Percentiles rank a stretch among this genome's conserved stretches.
phyloP scores from a whole-genome alignment of 495 filamentous ascomycete genomes.

The Trichoderma asperelloides region DNA sequence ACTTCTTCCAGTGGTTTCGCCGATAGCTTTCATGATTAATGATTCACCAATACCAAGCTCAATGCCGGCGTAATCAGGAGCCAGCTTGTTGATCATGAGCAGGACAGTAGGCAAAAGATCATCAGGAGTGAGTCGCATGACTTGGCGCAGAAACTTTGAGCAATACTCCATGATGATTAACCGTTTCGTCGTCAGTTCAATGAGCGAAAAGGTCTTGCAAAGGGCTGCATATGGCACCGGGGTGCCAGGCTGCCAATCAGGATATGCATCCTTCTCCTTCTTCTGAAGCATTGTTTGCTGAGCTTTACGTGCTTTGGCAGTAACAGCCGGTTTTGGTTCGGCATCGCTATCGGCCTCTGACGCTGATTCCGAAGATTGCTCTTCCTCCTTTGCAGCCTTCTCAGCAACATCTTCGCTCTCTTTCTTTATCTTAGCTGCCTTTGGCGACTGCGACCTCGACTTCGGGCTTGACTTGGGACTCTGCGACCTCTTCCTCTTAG shows the following conservation, averaged over 20 bases:
- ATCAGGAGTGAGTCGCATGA: constrained; percentile 78
- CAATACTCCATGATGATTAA: constrained; percentile 80
- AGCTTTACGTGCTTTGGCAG: constrained; percentile 69
- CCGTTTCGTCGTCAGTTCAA: constrained; percentile 89
- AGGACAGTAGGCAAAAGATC: constrained; percentile 82
- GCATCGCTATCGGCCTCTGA: constrained; percentile 52
- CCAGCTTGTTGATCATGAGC: constrained; percentile 96
- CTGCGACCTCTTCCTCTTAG: constrained; percentile 4
- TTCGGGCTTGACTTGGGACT: constrained; percentile 8
- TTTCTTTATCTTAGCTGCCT: constrained; percentile 20
- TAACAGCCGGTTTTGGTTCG: constrained; percentile 66
- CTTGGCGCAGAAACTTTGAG: constrained; percentile 83
- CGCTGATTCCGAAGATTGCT: constrained; percentile 42
- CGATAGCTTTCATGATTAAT: constrained; percentile 96
- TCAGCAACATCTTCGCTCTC: constrained; percentile 12
- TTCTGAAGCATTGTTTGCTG: constrained; percentile 67
- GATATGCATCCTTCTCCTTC: constrained; percentile 68
- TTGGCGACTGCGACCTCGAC: constrained; percentile 16
- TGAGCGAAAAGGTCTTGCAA: constrained; percentile 85
- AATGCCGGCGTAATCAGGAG: constrained; percentile 90
- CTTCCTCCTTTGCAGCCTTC: constrained; percentile 26
- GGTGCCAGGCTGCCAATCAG: constrained; percentile 83
- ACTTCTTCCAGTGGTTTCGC: constrained; percentile 84
- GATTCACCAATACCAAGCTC: constrained; percentile 96
- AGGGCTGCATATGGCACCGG: constrained; percentile 92